Conservation (phyloP, 441 rosid species). For the Populus tomentosa region DNA sequence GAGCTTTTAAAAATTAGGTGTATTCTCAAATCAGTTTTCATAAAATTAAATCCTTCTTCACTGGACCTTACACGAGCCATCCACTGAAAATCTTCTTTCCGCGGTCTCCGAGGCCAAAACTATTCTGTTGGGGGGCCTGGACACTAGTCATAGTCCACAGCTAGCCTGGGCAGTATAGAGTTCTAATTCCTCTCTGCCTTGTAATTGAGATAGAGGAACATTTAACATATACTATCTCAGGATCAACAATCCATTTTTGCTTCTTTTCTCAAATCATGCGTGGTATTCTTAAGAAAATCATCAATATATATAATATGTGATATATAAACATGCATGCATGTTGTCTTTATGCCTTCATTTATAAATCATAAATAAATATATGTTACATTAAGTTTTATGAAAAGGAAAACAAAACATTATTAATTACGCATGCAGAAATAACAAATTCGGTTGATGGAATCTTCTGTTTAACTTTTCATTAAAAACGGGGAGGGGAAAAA, state of each 20-base stretch:
- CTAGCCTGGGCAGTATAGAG: not conserved
- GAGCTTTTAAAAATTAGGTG: too few species aligned
- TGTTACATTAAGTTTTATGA: not conserved
- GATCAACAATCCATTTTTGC: not conserved
- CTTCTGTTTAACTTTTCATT: not conserved
- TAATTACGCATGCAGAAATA: not conserved
- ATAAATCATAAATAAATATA: not conserved
- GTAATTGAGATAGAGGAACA: not conserved
- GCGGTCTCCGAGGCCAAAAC: not conserved
- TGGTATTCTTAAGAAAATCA: not conserved
- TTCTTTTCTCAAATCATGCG: not conserved
- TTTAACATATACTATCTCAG: not conserved
- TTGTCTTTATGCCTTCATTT: not conserved
- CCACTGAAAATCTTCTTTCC: not conserved
- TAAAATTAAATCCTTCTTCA: not conserved
- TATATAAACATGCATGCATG: not conserved
- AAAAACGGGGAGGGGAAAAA: not conserved
- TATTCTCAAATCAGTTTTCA: not conserved
- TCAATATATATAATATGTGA: not conserved
- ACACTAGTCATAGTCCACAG: not conserved
- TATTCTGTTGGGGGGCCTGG: not conserved
- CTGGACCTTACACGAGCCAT: not conserved
- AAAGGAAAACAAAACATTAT: not conserved
- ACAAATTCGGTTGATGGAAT: slow-evolving; percentile 9
- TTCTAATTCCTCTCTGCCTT: not conserved